Evolutionary conservation across 768 basidiomycete species (phyloP).

Genomic region (Calocybe indica): DNA sequence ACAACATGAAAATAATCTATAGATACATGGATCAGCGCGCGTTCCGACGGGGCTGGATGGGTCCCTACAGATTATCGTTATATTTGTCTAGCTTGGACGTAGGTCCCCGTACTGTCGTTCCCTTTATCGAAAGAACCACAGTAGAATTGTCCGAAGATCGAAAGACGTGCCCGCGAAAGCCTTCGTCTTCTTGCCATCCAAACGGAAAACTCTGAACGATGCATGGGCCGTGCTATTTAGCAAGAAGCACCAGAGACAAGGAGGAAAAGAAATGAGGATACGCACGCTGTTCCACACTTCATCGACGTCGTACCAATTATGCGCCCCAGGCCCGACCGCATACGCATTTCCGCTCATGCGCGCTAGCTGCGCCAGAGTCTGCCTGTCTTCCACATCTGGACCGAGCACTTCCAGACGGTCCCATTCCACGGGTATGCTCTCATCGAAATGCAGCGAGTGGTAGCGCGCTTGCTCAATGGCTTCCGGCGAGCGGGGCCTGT

Average conservation of each 20-base stretch:
- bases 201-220: conserved; percentile 65
- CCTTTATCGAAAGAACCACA: conserved; percentile 83
- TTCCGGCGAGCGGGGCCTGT: conserved; percentile 49
- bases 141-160: conserved; percentile 73
- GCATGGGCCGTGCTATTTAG: conserved; percentile 5
- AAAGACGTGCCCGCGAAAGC: conserved; percentile 90
- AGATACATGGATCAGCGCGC: background rate
- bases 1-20: conserved; percentile 79
- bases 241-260: background rate
- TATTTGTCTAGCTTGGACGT: conserved; percentile 90
- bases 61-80: conserved; percentile 71
- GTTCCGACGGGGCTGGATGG: background rate
- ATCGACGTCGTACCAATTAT: conserved; percentile 82
- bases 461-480: conserved; percentile 47
- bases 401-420: conserved; percentile 56
- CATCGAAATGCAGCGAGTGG: conserved; percentile 39
- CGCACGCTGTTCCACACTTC: conserved; percentile 60
- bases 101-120: conserved; percentile 76
- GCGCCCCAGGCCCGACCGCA: conserved; percentile 51
- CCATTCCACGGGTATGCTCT: conserved; percentile 62
- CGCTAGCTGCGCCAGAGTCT: conserved; percentile 79
- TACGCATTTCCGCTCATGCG: conserved; percentile 91
- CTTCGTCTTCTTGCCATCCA: conserved; percentile 71
- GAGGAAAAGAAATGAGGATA: conserved; percentile 1
- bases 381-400: conserved; percentile 74